These are phyloP conservation scores for Ascomycota sp. DNA, from an alignment of 2,329 filamentous ascomycete genomes.

Conservation along the genomic window DNA sequence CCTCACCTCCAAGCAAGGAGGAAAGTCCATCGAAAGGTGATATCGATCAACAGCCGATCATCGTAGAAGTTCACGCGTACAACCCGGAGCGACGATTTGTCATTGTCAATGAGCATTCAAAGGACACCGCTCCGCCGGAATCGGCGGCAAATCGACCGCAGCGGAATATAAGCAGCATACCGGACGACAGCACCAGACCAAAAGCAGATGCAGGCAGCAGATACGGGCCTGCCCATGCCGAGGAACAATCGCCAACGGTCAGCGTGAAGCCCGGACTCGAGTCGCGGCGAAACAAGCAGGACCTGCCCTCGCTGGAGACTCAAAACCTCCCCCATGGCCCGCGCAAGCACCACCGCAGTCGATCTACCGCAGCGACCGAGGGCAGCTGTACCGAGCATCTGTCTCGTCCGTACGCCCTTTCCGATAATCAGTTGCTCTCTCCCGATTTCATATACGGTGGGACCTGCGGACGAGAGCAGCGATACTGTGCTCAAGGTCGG, in stretches of 20 bases:
- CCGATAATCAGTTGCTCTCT: constrained; percentile 17
- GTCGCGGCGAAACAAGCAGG: constrained; percentile 13
- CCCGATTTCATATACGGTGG: constrained; percentile 22
- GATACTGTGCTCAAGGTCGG: constrained; percentile 13
- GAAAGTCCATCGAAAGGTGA: constrained; percentile 40
- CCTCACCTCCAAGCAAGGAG: constrained; percentile 20
- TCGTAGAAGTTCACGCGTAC: constrained; percentile 39
- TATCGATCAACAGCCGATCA: constrained; percentile 46
- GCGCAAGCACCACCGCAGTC: constrained; percentile 14
- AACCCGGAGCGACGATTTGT: constrained; percentile 48
- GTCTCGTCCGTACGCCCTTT: constrained; percentile 8
- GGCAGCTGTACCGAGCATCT: constrained; percentile 13
- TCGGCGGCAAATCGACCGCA: background rate
- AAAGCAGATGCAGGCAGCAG: background rate
- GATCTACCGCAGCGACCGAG: constrained; percentile 12
- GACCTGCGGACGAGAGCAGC: constrained; percentile 20
- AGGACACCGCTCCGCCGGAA: background rate
- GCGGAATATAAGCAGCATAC: background rate
- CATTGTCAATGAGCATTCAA: constrained; percentile 20
- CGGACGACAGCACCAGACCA: background rate
- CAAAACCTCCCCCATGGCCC: constrained; percentile 10
- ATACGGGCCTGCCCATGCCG: background rate
- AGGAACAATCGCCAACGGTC: background rate
- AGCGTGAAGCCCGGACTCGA: constrained; percentile 6
- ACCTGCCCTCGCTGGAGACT: constrained; percentile 25